Evolutionary conservation across 2,329 filamentous ascomycete species (phyloP), one percentile per base, ranked within the genome.

Genomic region (Helotiales sp.): DNA sequence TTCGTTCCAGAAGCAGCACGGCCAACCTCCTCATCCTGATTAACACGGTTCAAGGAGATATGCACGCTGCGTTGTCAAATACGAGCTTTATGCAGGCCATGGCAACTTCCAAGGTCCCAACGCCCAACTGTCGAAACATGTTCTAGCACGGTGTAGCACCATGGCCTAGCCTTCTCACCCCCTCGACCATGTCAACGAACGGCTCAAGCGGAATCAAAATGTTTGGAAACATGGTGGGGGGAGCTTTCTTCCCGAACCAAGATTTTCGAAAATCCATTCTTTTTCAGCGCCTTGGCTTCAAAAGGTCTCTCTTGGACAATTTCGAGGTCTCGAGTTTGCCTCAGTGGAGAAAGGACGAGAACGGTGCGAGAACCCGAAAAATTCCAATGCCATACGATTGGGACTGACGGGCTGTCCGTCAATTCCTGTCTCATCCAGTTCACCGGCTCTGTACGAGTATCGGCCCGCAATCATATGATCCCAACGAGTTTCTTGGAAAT

Each of bases 11-110:
- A 13, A 8, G 40, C 40, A 25, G 40, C 40, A 44, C 40, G 40
- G 40, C 40, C 22, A 10, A 44, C 15, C 10, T 44, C 22, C 40
- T 44, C 22, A 51, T 22, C 25, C 31, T 51, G 48, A 51, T 51
- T 38, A 30, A 38, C 31, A 22, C 10, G 31, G 10, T 38, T 30
- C 19, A 44, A 27, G 22, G 22, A 33, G 52, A 27, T 30, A 22
- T 31, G 54, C 55, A 57, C 29, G 48, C 19, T 53, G 55, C 48
- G 55, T 24, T 53, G 55, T 57, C 55, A 52, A 52, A 57, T 57
- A 57, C 55, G 50, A 57, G 42, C 22, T 10, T 13, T 24, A 9
- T 27, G 40, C 22, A 44, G 40, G 10, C 12, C 2, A 10, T 27
- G 19, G 22, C 19, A 44, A 25, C 22, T 24, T 15, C 19, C 22